Evolutionary conservation across 73 alveolate species (phyloP).

Genomic region (Breviolum minutum): DNA sequence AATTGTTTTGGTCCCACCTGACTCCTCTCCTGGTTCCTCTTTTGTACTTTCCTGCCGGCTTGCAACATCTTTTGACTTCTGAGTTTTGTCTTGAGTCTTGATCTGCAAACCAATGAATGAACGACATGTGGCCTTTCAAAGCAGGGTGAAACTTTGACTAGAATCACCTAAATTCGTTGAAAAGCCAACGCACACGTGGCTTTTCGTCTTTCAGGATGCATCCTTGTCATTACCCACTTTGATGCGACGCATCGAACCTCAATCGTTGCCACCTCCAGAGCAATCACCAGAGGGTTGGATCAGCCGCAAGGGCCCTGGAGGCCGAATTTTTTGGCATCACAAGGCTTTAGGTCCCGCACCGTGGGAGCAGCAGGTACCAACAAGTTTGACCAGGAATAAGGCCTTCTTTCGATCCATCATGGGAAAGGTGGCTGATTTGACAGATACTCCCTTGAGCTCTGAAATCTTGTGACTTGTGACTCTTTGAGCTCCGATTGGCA

Average conservation of each 20-base stretch:
- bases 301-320: constrained; percentile 76
- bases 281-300: constrained; percentile 91
- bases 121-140: no score
- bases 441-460: constrained; percentile 44
- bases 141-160: no score
- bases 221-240: constrained; percentile 62
- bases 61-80: no score
- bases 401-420: constrained; percentile 87
- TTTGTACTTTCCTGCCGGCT: no score
- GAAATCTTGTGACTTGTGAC: constrained; percentile 4
- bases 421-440: constrained; percentile 82
- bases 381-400: constrained; percentile 1
- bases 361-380: constrained; percentile 61
- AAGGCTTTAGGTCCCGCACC: constrained; percentile 94
- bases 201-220: not conserved
- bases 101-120: no score
- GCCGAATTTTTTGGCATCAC: constrained; percentile 88
- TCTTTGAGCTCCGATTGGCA: not conserved
- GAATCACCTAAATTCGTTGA: no score
- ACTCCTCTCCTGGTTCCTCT: no score
- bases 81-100: no score
- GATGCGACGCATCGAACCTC: constrained; percentile 49
- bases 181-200: no score
- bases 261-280: constrained; percentile 80
- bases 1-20: no score